Base-by-base conservation (phyloP, 129 eudicot species). In the Erigeron canadensis region DNA sequence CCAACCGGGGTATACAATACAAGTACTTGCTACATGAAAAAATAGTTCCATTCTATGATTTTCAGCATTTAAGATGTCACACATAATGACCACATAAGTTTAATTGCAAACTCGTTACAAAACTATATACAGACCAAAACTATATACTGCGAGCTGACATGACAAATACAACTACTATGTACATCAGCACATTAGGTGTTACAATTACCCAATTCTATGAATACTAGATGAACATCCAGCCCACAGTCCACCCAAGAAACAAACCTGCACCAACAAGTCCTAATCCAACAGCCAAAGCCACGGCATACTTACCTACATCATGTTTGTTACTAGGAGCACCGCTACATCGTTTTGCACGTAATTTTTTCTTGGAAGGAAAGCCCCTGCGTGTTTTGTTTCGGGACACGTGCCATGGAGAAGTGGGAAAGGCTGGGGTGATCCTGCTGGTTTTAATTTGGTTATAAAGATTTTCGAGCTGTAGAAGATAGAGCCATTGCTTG, bases 181-280 rank as follows among this genome's bases (percentile, higher is more conserved):
- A 53, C 58, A 17, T 10, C 3, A 53, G 77, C 50, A 77, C 81
- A 69, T 39, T 40, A 77, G 16, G 13, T 34, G 17, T 11, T 39
- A 60, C 53, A 77, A 60, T 19, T 45, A 7, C 58, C 6, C 8
- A 77, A 70, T 19, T 5, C 67, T 18, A 60, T 2, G 21, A 61
- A 12, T 17, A 80, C 86, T 82, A 76, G 83, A 82, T 78, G 23
- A 88, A 73, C 91, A 92, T 84, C 96, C 95, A 89, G 38, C 95
- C 96, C 2, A 86, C 78, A 0, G 91, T 92, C 98, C 98, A 92
- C 9, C 98, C 98, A 44, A 92, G 77, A 47, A 92, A 78, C 83
- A 92, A 84, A 57, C 98, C 98, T 7, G 96, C 98, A 42, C 98
- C 96, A 65, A 92, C 95, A 53, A 92, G 91, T 67, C 96, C 77